phyloP scores from a whole-genome alignment of 768 basidiomycete genomes.

The Lanmaoa pseudosensibilis region DNA sequence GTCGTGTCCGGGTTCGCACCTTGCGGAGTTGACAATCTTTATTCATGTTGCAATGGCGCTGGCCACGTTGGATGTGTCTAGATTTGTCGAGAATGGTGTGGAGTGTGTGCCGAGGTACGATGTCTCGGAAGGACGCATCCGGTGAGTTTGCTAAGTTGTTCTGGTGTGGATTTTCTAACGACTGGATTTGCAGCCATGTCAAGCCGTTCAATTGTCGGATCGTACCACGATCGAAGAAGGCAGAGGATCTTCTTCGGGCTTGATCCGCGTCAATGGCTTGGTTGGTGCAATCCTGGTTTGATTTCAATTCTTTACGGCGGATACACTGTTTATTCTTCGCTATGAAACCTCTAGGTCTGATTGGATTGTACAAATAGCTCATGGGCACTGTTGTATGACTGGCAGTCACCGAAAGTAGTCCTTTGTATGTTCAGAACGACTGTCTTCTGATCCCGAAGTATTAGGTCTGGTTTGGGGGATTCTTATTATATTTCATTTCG shows the following conservation, averaged over 20 bases:
- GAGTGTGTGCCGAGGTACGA: slow-evolving; percentile 1
- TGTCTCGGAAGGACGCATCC: slow-evolving; percentile 1
- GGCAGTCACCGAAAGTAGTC: no score
- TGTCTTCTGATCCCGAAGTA: no score
- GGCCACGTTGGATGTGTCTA: slow-evolving; percentile 13
- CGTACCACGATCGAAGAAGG: slow-evolving; percentile 1
- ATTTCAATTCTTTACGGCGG: no score
- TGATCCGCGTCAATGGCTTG: background rate
- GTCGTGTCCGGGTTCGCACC: slow-evolving; percentile 3
- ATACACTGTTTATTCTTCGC: no score
- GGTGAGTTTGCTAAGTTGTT: background rate
- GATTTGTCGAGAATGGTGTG: background rate
- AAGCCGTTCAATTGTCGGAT: slow-evolving; percentile 16
- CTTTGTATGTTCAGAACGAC: no score
- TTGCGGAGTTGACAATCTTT: slow-evolving; percentile 8
- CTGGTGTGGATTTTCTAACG: no score
- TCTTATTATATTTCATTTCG: no score
- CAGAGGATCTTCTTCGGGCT: slow-evolving; percentile 3
- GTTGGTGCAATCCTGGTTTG: no score
- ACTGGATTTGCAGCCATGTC: background rate
- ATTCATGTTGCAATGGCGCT: slow-evolving; percentile 3
- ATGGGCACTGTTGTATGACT: no score
- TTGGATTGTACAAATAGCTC: no score
- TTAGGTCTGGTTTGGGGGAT: no score
- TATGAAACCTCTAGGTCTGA: no score